A percentile compares a stretch with the other conserved stretches of the same genome.
These are phyloP conservation scores for Lecanicillium sp. DNA, from an alignment of 2,329 filamentous ascomycete species.

Conservation along the genomic window DNA sequence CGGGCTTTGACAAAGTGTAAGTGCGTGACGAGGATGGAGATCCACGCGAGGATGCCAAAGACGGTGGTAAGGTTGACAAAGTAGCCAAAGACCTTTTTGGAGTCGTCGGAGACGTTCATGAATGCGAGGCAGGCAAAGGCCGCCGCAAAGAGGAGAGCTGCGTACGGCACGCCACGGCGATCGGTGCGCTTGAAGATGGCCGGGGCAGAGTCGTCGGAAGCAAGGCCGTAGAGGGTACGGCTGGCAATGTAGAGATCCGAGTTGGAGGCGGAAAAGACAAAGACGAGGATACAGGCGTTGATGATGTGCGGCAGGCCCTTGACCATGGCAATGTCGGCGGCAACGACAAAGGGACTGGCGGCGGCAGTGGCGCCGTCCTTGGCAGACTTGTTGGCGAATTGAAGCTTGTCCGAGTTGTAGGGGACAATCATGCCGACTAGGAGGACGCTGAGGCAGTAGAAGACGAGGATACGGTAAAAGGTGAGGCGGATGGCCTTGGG, in stretches of 20 bases:
- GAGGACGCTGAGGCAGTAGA: constrained; percentile 68
- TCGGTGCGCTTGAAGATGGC: constrained; percentile 64
- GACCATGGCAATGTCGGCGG: constrained; percentile 57
- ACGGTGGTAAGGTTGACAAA: constrained; percentile 62
- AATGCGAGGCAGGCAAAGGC: constrained; percentile 59
- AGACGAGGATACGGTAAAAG: constrained; percentile 74
- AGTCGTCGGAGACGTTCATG: constrained; percentile 53
- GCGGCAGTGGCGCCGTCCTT: constrained; percentile 37
- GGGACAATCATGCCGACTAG: constrained; percentile 70
- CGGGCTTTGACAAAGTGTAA: constrained; percentile 58
- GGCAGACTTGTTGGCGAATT: constrained; percentile 39
- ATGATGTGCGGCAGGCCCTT: constrained; percentile 55
- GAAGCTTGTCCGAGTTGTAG: constrained; percentile 54
- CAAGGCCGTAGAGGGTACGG: constrained; percentile 64
- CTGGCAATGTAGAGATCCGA: constrained; percentile 71
- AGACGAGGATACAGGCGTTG: constrained; percentile 66
- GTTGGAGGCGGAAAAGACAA: constrained; percentile 71
- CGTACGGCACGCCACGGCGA: constrained; percentile 61
- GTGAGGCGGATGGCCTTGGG: constrained; percentile 72
- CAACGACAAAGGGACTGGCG: constrained; percentile 68
- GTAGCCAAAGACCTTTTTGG: constrained; percentile 50
- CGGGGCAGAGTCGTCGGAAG: constrained; percentile 63
- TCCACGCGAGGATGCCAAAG: constrained; percentile 59
- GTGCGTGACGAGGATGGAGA: constrained; percentile 59
- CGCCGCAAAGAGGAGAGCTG: constrained; percentile 53